These are phyloP conservation scores for Entamoeba moshkovskii DNA, from an alignment of 208 protist genomes.

Conservation along the genomic window DNA sequence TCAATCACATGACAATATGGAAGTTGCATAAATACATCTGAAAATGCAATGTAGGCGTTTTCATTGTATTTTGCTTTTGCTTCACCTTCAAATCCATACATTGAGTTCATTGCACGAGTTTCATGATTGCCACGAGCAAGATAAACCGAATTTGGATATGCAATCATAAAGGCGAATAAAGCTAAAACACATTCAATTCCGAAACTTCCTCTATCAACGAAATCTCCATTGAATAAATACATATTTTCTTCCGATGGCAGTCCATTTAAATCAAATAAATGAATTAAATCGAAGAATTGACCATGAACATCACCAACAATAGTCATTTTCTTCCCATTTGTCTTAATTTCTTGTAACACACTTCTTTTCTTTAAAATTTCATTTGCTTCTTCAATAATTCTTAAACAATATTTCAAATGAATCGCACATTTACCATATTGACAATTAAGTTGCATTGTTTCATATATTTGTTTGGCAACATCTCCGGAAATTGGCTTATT, in stretches of 20 bases:
- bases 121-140: conserved; percentile 40
- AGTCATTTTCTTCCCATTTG: conserved; percentile 51
- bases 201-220: conserved; percentile 55
- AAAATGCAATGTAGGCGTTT: conserved; percentile 16
- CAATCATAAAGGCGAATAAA: conserved; percentile 54
- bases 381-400: background rate
- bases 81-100: conserved; percentile 33
- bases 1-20: background rate
- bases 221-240: conserved; percentile 37
- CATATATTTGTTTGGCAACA: background rate
- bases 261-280: conserved; percentile 81
- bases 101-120: background rate
- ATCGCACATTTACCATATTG: background rate
- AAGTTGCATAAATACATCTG: conserved; percentile 16
- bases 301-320: conserved; percentile 97
- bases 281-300: conserved; percentile 88
- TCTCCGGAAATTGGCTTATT: background rate
- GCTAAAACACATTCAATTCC: conserved; percentile 52
- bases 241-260: background rate
- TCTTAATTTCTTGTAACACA: background rate
- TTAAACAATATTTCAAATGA: background rate
- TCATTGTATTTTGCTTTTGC: conserved; percentile 13
- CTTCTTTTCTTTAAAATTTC: background rate
- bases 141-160: conserved; percentile 21
- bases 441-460: background rate